These are phyloP conservation scores for Podila epicladia DNA, from an alignment of 192 early-diverging fungal species.

Conservation along the genomic window DNA sequence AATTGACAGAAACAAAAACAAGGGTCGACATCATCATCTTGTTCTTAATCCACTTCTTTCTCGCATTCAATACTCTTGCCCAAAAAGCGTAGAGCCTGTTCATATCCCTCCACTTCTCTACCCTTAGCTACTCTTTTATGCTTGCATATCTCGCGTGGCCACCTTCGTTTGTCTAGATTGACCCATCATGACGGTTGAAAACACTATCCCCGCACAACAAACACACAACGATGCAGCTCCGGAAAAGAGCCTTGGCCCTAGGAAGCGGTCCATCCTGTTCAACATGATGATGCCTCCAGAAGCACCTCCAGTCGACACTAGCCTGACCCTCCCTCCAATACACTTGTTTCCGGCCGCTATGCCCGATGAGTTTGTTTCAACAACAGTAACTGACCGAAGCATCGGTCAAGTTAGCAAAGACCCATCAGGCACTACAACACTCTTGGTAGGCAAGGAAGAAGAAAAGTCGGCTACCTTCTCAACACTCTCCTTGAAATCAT, in stretches of 20 bases:
- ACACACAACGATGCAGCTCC: constrained; percentile 9
- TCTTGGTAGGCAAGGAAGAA: neutral
- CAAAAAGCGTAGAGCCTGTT: too few species aligned
- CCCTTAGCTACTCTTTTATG: too few species aligned
- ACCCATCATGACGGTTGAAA: neutral
- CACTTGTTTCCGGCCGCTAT: constrained; percentile 13
- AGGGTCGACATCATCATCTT: neutral
- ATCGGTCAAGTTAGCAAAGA: neutral
- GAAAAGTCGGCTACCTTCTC: too few species aligned
- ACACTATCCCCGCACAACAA: neutral
- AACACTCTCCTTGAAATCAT: neutral
- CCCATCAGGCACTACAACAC: neutral
- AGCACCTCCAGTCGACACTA: constrained; percentile 19
- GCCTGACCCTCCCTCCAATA: constrained; percentile 12
- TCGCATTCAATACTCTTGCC: neutral
- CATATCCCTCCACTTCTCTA: too few species aligned
- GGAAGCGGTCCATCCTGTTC: constrained; percentile 42
- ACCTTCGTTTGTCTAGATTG: too few species aligned
- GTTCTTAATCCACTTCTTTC: neutral
- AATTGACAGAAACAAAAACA: neutral
- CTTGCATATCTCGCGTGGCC: too few species aligned
- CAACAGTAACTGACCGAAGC: constrained; percentile 2
- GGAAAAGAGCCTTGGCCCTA: constrained; percentile 12
- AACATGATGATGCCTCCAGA: constrained; percentile 45
- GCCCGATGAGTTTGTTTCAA: neutral